These are phyloP conservation scores for Saccharomyces hybrid DNA, from an alignment of 1,139 yeast species.

Conservation along the genomic window DNA sequence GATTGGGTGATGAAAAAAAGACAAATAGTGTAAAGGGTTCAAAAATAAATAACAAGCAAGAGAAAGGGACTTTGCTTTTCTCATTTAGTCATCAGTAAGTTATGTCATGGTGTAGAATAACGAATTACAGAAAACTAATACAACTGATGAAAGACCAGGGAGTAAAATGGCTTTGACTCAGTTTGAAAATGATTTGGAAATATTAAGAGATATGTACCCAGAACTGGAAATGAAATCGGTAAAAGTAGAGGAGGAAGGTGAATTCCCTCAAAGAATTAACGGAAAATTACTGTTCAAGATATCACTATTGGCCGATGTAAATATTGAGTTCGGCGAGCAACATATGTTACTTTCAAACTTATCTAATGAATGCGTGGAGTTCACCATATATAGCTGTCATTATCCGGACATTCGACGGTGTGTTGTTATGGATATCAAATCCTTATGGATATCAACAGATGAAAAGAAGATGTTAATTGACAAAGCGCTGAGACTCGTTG, in stretches of 20 bases:
- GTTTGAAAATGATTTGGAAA: slow-evolving; percentile 39
- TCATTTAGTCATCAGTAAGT: neutral
- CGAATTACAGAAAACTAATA: neutral
- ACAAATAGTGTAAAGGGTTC: neutral
- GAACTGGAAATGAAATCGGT: slow-evolving; percentile 31
- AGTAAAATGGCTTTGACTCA: neutral
- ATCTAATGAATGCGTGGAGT: slow-evolving; percentile 17
- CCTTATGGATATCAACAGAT: slow-evolving; percentile 28
- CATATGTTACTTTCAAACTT: slow-evolving; percentile 10
- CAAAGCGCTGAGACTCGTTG: slow-evolving; percentile 27
- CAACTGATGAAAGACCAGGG: neutral
- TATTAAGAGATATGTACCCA: slow-evolving; percentile 45
- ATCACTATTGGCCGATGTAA: slow-evolving; percentile 6
- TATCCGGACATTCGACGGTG: slow-evolving; percentile 28
- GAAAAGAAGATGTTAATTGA: slow-evolving; percentile 16
- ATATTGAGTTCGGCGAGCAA: slow-evolving; percentile 7
- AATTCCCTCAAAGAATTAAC: slow-evolving; percentile 7
- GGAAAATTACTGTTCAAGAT: slow-evolving; percentile 18
- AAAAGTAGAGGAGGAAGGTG: neutral
- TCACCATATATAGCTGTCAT: slow-evolving; percentile 17
- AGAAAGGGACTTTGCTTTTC: neutral
- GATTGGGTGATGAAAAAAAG: neutral
- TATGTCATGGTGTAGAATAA: neutral
- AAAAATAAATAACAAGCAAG: neutral
- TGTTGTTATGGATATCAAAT: slow-evolving; percentile 29